Base-by-base conservation (phyloP, 2,329 filamentous ascomycete genomes). In the Hymenoscyphus salicellus region DNA sequence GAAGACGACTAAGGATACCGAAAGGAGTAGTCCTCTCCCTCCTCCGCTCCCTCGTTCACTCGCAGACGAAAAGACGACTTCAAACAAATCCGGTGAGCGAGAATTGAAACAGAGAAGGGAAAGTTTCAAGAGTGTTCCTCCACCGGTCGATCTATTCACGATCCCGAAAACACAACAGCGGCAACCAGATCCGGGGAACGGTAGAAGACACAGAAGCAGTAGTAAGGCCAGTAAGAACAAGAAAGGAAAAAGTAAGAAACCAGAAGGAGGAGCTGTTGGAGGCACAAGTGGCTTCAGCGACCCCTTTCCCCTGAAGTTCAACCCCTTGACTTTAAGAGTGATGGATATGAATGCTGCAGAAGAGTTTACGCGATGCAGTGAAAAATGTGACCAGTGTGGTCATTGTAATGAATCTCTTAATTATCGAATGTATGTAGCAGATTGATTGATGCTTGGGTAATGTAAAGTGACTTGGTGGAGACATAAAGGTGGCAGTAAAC, bases 391-490 rank as follows among this genome's bases (percentile, higher is more conserved):
- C 33, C 23, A 26, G 3, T 59, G 57, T 46, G 57, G 57, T 41
- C 57, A 41, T 30, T 41, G 57, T 30, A 23, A 16, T 26, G 33
- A 41, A 23, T 41, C 33, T 2, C 16, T 41, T 17, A 26, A 46
- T 26, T 59, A 59, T 59, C 57, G 33, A 28, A 28, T 28, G 57
- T 59, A 59, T 59, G 33, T 59, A n/a, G 28, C 11, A 11, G 57
- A 59, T 41, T 59, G 16, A 38, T n/a, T 20, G 38, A 16, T 26
- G 20, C 3, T 1, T 26, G 20, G 23, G 20, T 26, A 52, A 52
- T 52, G 20, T 26, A 16, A 8, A 26, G 14, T 38, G 36, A 38
- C 36, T 38, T 5, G 33, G 32, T 8, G 7, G 32, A 3, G 14
- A 8, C 3, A 36, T 8, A 36, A 33, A 33, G 2, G 7, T 2